Evolutionary conservation across 805 yeast genomes (phyloP), one percentile per base, ranked within the genome.

Genomic region (Candida ipomoeae): DNA sequence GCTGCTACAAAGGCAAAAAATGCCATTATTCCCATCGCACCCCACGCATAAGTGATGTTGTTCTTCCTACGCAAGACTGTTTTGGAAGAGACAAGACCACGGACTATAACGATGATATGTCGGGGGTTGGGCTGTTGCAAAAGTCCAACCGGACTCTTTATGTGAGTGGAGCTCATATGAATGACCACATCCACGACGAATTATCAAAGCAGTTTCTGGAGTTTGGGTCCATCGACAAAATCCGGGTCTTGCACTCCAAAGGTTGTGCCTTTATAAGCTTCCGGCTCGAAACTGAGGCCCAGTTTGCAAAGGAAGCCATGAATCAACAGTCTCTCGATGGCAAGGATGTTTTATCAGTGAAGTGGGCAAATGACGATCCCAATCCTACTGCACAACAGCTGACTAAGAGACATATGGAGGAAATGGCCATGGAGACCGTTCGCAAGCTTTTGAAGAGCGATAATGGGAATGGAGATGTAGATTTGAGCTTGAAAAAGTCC

Each of bases 301-400:
- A 92, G 65, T 94, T 92, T 73, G 96, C 97, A 0, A 88, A 89
- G 60, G 98, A 92, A 65, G 96, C 96, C 1, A 89, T 92, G 96
- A 80, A 85, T 37, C 84, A 84, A 40, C 98, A 92, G 64, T 77
- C 87, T 7, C 64, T 91, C 6, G 82, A 78, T 40, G 64, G 55
- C 6, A 77, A 79, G 50, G 96, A 87, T 54, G 78, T 84, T 0
- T 66, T 91, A 40, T 79, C 75, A 52, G 80, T 91, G 1, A 77
- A 88, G 55, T 91, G 98, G 98, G 96, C 97, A 0, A 82, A 81
- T 53, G 92, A 87, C 40, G 96, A 89, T 64, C 95, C 96, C 1
- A 85, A 85, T 60, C 94, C 94, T 0, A 67, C 66, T 3, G 84
- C 88, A 3, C 78, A 73, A 54, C 70, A 63, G 48, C 70, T 81